Base-by-base conservation (phyloP, 164 flowering plant species). In the Piper longum region DNA sequence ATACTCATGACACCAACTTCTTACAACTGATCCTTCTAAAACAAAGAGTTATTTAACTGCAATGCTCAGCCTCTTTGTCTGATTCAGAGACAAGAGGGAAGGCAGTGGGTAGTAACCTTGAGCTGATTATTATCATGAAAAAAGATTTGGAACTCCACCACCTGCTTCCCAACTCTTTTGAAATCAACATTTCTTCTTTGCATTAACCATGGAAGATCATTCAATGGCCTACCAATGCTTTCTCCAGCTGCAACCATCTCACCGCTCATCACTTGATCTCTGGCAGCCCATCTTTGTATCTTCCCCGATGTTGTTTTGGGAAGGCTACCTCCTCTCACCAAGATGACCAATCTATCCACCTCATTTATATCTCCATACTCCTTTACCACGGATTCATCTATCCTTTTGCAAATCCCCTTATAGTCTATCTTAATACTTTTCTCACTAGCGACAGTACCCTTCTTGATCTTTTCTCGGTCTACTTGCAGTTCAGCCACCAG, bases 221-320 rank as follows among this genome's bases (percentile, higher is more conserved):
- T 26, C 36, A 14, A 26, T 16, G 43, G 19, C 16, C 39, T n/a
- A 57, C 44, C 61, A 59, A 48, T 55, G 56, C 41, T 16, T 45
- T 26, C 18, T 45, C 19, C 36, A 55, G 41, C 54, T 26, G 43
- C 60, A 1, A 4, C 19, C 60, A 64, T 16, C 36, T 65, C 62
- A 2, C 67, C 67, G 0, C 70, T 63, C 40, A 73, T n/a, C 5
- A 84, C 64, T 71, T 60, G 75, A 26, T 77, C 69, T 66, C 71
- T 82, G 3, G 84, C 80, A 11, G 66, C 68, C 93, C 89, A 83
- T 72, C 88, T 78, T 56, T 78, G 80, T 62, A 87, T 48, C 74
- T 87, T 87, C 9, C 93, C 93, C 0, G 93, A 87, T 11, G 85
- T 83, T 4, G 93, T 85, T 72, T 81, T 85, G 0, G 86, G 86